These are phyloP conservation scores for Sarocladium kiliense DNA, from an alignment of 2,329 filamentous ascomycete species.

Conservation along the genomic window DNA sequence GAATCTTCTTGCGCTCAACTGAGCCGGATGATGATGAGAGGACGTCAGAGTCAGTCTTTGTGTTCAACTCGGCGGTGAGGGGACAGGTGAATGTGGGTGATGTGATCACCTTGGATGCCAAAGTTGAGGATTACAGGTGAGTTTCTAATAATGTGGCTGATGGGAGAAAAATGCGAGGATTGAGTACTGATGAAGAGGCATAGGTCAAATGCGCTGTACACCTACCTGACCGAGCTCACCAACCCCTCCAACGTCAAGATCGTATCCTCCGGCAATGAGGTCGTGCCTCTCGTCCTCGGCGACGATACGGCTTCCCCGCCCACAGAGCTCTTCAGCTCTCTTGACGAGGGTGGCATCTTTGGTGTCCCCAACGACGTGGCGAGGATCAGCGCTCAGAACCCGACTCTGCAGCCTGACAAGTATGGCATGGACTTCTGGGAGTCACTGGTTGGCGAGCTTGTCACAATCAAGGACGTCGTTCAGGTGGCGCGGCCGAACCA, in stretches of 20 bases:
- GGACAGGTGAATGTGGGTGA: constrained; percentile 56
- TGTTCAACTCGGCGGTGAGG: constrained; percentile 50
- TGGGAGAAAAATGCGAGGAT: constrained; percentile 23
- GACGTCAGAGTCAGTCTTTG: constrained; percentile 62
- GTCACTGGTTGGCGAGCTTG: constrained; percentile 61
- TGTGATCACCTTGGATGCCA: constrained; percentile 54
- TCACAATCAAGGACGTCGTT: constrained; percentile 53
- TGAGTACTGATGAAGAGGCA: constrained; percentile 15
- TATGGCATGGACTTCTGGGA: constrained; percentile 75
- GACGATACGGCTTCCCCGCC: constrained; percentile 52
- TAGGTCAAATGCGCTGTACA: constrained; percentile 48
- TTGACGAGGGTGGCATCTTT: constrained; percentile 63
- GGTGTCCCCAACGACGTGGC: constrained; percentile 57
- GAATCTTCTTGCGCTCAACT: constrained; percentile 60
- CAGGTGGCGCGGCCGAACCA: constrained; percentile 56
- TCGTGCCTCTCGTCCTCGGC: constrained; percentile 57
- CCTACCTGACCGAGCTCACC: constrained; percentile 60
- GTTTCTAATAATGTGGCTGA: not conserved
- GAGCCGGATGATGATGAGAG: constrained; percentile 47
- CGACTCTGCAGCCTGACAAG: constrained; percentile 50
- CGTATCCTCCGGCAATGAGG: constrained; percentile 46
- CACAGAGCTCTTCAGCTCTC: constrained; percentile 52
- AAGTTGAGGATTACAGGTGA: constrained; percentile 47
- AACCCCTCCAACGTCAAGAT: constrained; percentile 48
- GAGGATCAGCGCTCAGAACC: constrained; percentile 54